Conservation (phyloP, 164 flowering plant genomes). For the Buxus sempervirens region DNA sequence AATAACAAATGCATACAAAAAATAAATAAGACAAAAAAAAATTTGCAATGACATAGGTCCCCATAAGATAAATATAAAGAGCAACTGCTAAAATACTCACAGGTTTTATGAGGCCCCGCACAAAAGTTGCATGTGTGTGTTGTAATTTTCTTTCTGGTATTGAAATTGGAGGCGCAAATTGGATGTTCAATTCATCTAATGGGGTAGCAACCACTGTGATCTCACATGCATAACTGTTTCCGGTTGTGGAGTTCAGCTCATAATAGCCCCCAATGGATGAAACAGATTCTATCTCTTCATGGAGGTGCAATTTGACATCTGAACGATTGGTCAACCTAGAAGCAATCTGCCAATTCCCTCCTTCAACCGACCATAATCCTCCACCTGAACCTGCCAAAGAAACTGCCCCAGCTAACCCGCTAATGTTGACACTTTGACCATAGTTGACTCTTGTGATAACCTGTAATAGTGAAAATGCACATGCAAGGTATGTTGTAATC, state of each 20-base stretch:
- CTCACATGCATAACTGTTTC: conserved; percentile 69
- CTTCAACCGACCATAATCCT: conserved; percentile 83
- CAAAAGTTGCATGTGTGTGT: conserved; percentile 86
- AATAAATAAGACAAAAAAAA: background rate
- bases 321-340: conserved; percentile 72
- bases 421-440: conserved; percentile 83
- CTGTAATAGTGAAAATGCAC: conserved; percentile 33
- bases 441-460: conserved; percentile 95
- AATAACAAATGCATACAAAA: background rate
- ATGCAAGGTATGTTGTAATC: background rate
- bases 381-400: conserved; percentile 91
- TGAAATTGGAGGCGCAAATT: conserved; percentile 56
- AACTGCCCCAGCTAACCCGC: conserved; percentile 97
- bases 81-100: conserved; percentile 36
- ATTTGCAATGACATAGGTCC: background rate
- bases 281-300: conserved; percentile 71
- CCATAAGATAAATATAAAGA: background rate
- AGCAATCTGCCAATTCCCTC: conserved; percentile 96
- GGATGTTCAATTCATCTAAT: conserved; percentile 71
- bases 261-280: conserved; percentile 51
- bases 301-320: conserved; percentile 65
- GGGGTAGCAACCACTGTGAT: conserved; percentile 83
- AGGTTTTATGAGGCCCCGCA: conserved; percentile 79
- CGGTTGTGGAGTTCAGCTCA: conserved; percentile 71
- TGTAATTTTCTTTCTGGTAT: conserved; percentile 73